These are phyloP conservation scores for Microcyclosporella mali DNA, from an alignment of 2,329 filamentous ascomycete species.

Conservation along the genomic window DNA sequence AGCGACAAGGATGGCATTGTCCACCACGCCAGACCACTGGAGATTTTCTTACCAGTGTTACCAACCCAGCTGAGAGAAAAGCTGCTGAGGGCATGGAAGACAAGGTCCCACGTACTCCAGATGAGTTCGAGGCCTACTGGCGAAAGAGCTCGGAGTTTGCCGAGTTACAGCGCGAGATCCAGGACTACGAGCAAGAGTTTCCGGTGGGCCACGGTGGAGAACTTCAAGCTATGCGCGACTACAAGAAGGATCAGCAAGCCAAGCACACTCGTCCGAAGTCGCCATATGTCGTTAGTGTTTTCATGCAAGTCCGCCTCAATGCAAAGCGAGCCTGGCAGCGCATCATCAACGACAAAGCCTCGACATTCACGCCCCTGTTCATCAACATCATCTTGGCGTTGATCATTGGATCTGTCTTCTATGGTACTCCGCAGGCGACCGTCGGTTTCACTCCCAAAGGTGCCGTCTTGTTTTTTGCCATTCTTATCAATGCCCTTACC, in stretches of 20 bases:
- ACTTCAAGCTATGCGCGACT: constrained; percentile 41
- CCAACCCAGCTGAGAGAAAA: constrained; percentile 56
- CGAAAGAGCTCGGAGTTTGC: constrained; percentile 42
- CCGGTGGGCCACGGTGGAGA: constrained; percentile 37
- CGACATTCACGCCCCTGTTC: constrained; percentile 42
- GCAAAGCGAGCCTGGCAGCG: constrained; percentile 47
- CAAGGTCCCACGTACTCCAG: constrained; percentile 59
- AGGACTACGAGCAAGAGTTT: constrained; percentile 44
- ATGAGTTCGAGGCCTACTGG: constrained; percentile 58
- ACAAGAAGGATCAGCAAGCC: constrained; percentile 48
- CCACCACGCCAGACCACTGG: constrained; percentile 60
- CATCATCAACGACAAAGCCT: constrained; percentile 48
- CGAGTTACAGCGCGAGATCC: constrained; percentile 44
- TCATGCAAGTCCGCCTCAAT: constrained; percentile 50
- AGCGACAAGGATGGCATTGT: constrained; percentile 62
- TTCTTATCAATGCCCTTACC: constrained; percentile 54
- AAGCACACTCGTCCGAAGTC: constrained; percentile 51
- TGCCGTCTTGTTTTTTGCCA: constrained; percentile 54
- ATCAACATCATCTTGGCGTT: constrained; percentile 52
- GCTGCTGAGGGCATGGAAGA: constrained; percentile 54
- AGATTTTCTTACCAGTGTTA: constrained; percentile 65
- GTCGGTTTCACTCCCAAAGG: constrained; percentile 50
- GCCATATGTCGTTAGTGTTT: constrained; percentile 52
- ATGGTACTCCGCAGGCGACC: constrained; percentile 45
- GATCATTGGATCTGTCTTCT: constrained; percentile 59